A percentile compares a stretch with the other conserved stretches of the same genome.
Conservation (phyloP, 2,329 filamentous ascomycete genomes). For the Trichoderma gracile region DNA sequence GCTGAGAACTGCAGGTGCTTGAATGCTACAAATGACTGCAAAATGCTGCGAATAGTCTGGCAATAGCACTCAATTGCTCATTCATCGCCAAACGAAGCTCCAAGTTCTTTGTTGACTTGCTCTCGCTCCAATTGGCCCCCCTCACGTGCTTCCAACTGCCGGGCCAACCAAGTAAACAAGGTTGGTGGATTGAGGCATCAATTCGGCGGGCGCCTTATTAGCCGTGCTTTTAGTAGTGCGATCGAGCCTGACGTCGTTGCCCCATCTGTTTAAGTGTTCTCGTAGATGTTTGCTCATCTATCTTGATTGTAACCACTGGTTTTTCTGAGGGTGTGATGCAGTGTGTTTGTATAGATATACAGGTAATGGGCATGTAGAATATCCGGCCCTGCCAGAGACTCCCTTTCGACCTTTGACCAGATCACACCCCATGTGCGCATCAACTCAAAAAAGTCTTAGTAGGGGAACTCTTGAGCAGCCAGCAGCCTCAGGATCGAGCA, state of each 20-base stretch:
- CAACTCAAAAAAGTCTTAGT: too few species aligned
- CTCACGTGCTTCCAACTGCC: constrained; percentile 17
- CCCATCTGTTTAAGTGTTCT: background rate
- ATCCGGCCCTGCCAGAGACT: too few species aligned
- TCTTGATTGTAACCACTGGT: background rate
- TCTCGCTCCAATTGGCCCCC: background rate
- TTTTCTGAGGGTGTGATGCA: background rate
- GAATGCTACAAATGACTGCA: background rate
- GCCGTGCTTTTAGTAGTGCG: background rate
- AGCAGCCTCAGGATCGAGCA: background rate
- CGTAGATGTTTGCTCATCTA: background rate
- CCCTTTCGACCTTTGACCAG: background rate
- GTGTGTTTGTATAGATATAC: too few species aligned
- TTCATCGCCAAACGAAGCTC: background rate
- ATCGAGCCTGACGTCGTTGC: background rate
- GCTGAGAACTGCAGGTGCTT: too few species aligned
- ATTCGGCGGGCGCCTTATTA: background rate
- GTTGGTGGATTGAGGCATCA: constrained; percentile 10
- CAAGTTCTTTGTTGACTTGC: background rate
- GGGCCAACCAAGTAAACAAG: constrained; percentile 17
- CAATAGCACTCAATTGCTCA: background rate
- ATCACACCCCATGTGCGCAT: background rate
- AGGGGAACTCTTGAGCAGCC: background rate
- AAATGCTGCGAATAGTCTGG: background rate
- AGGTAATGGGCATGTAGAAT: too few species aligned